Evolutionary conservation across 2,329 filamentous ascomycete genomes (phyloP), one percentile per base, ranked within the genome.

Genomic region (Pseudomassariella vexata): DNA sequence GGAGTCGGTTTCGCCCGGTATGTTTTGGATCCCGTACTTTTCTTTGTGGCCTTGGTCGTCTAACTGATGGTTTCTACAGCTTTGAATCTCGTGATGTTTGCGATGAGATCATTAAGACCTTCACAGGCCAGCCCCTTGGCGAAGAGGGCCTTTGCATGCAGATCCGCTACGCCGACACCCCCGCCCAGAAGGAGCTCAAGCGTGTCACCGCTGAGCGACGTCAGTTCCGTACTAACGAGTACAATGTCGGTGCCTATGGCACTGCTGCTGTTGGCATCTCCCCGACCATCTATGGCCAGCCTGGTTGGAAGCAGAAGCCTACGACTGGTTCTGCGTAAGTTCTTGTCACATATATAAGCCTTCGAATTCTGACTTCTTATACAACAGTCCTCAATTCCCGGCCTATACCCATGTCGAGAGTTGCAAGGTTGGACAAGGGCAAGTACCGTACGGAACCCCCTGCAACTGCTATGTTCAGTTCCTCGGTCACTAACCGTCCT

Each of bases 1-100:
- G 90, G 94, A 46, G 92, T 98, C 55, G 92, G 92, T 22, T 98
- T 98, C 64, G 90, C 90, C 61, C 83, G 92, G 90, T 95, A 68
- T 52, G 74, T 56, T 34, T 20, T 29, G n/a, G n/a, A n/a, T 16
- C 20, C 34, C 6, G 9, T 25, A 8, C 16, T 29, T 16, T 24
- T 35, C 14, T 41, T n/a, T 44, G 11, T 18, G 11, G 14, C 3
- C 9, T 17, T 18, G 8, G 5, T 22, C 14, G 23, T 19, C 47
- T 58, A 39, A 62, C 36, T 12, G 21, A 2, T n/a, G 6, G 30
- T 26, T 12, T 8, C 14, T 5, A 16, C 14, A 96, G 90, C 19
- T 98, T 98, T 48, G 88, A 95, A 59, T 73, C 65, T 39, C 90
- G 89, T 28, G 85, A 94, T 1, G 72, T 94, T 46, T 96, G 92